Evolutionary conservation across 2,329 filamentous ascomycete genomes (phyloP), one percentile per base, ranked within the genome.

Genomic region (Escovopsis weberi): DNA sequence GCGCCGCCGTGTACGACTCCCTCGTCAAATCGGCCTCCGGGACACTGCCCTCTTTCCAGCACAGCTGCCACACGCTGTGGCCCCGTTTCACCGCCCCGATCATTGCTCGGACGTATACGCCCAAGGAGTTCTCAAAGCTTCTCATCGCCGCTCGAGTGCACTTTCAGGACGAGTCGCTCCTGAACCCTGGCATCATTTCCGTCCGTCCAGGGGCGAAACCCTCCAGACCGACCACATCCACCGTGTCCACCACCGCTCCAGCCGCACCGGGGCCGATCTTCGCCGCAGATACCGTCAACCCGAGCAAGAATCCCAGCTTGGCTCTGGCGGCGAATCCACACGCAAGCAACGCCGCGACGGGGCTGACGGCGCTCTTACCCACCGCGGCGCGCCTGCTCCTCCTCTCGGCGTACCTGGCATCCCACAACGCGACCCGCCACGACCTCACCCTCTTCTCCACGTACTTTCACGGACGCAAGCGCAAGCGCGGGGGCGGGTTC

Each of bases 1-100:
- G 81, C 47, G 77, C 77, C 39, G 85, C 85, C 4, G 78, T 94
- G 12, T 91, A 93, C 70, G 91, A 98, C 57, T 79, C 88, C 1
- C 69, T 96, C 11, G 78, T 82, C 39, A 85, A 82, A 48, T 78
- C 85, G 38, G 86, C 86, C 3, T 82, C 82, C 1, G 78, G 87
- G 40, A 87, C 89, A 33, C 69, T 96, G 12, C 71, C 82, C 1
- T 74, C 75, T 10, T 87, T 94, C 51, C 70, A 68, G 4, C 72
- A 75, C 33, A 75, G 82, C 40, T 87, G 83, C 55, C 62, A 75
- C 39, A 75, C 79, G 37, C 72, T 96, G 18, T 98, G 91, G 91
- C 79, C 81, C 10, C 74, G 79, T 4, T 96, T 98, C 60, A 80
- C 85, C 1, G 73, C 76, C 6, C 89, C 89, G 0, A 74, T 96